These are phyloP conservation scores for Boletus edulis DNA, from an alignment of 768 basidiomycete species.

Conservation along the genomic window DNA sequence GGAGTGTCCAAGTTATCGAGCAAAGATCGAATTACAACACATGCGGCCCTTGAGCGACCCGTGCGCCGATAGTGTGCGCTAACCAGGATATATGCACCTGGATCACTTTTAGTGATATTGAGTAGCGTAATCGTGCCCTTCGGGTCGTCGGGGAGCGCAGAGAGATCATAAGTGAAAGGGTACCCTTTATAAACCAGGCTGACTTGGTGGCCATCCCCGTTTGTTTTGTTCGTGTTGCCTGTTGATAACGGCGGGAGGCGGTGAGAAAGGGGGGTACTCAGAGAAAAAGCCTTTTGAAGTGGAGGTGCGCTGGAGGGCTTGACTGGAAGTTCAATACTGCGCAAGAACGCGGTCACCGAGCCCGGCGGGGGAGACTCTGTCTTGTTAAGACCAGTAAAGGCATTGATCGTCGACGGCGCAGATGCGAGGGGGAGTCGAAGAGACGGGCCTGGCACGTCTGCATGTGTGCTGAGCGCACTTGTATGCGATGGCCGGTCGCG, in stretches of 20 bases:
- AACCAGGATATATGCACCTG: constrained; percentile 30
- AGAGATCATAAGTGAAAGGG: constrained; percentile 28
- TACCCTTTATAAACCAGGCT: constrained; percentile 28
- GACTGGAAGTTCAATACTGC: constrained; percentile 24
- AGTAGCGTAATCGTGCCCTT: constrained; percentile 26
- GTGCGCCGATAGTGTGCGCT: constrained; percentile 34
- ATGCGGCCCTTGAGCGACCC: constrained; percentile 30
- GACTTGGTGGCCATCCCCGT: constrained; percentile 16
- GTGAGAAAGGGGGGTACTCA: constrained; percentile 4
- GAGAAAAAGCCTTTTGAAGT: constrained; percentile 10
- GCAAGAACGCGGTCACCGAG: constrained; percentile 24
- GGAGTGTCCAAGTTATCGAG: constrained; percentile 12
- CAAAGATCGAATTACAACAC: constrained; percentile 27
- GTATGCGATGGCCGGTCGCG: constrained; percentile 4
- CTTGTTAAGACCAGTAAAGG: not conserved
- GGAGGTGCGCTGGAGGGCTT: constrained; percentile 9
- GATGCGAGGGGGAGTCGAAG: constrained; percentile 16
- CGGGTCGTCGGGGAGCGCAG: constrained; percentile 30
- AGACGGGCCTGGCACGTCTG: constrained; percentile 10
- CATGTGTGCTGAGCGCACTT: constrained; percentile 5
- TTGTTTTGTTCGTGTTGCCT: not conserved
- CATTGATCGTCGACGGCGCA: not conserved
- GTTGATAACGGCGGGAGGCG: constrained; percentile 14
- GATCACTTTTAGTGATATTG: constrained; percentile 27
- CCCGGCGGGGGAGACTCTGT: constrained; percentile 10